phyloP scores from a whole-genome alignment of 495 filamentous ascomycete genomes.

The Aspergillus coremiiformis region DNA sequence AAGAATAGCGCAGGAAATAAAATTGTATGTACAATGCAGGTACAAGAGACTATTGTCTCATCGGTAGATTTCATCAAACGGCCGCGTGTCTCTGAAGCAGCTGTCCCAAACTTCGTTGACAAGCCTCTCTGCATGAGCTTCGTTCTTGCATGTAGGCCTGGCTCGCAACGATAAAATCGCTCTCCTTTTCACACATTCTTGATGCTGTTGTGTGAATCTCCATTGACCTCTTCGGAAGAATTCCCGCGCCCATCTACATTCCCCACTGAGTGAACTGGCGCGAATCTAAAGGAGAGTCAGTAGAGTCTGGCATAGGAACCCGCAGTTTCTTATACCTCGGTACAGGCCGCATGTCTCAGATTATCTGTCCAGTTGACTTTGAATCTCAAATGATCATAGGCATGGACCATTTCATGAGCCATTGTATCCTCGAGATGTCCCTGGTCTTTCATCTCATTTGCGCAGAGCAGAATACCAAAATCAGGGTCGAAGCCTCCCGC shows the following conservation, averaged over 20 bases:
- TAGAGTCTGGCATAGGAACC: background rate
- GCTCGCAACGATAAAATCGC: conserved; percentile 68
- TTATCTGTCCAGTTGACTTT: conserved; percentile 75
- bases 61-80: conserved; percentile 94
- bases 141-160: conserved; percentile 74
- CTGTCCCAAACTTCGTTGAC: conserved; percentile 98
- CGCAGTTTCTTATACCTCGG: conserved; percentile 55
- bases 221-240: conserved; percentile 76
- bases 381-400: conserved; percentile 86
- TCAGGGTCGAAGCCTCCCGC: conserved; percentile 76
- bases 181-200: conserved; percentile 78
- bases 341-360: conserved; percentile 84
- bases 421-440: conserved; percentile 86
- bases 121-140: conserved; percentile 75
- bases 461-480: conserved; percentile 82
- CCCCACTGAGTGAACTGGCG: conserved; percentile 83
- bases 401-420: conserved; percentile 96
- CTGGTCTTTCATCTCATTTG: conserved; percentile 70
- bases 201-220: conserved; percentile 84
- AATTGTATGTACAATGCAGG: background rate
- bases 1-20: conserved; percentile 7
- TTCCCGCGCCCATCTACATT: conserved; percentile 87
- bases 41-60: conserved; percentile 35
- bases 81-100: conserved; percentile 87
- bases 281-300: conserved; percentile 56